These are phyloP conservation scores for Oxytropis ochrocephala DNA, from an alignment of 306 rosid genomes.

Conservation along the genomic window DNA sequence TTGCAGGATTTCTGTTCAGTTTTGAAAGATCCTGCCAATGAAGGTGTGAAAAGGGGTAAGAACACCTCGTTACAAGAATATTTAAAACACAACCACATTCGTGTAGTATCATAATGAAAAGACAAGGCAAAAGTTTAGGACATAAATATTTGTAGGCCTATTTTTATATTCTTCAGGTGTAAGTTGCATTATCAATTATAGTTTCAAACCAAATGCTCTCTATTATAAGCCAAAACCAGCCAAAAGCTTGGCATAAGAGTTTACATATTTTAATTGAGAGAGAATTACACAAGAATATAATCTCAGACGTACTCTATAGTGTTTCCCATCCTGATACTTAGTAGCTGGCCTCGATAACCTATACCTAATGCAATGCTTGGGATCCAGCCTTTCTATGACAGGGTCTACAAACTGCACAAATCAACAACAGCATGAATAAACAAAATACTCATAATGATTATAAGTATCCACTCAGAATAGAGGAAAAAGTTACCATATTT, in stretches of 20 bases:
- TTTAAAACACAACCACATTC: background rate
- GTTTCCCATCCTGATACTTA: constrained; percentile 82
- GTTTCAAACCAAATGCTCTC: background rate
- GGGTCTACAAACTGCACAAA: constrained; percentile 87
- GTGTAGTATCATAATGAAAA: background rate
- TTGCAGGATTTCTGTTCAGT: constrained; percentile 82
- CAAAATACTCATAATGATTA: background rate
- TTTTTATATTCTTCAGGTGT: background rate
- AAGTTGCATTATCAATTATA: background rate
- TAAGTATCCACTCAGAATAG: constrained; percentile 2
- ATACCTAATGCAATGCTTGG: constrained; percentile 75
- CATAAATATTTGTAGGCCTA: background rate
- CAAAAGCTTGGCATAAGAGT: background rate
- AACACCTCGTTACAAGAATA: background rate
- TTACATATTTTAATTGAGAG: background rate
- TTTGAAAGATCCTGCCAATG: constrained; percentile 79
- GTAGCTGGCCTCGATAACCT: constrained; percentile 91
- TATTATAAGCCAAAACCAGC: background rate
- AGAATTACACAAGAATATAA: constrained; percentile 8
- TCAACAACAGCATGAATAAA: constrained; percentile 19
- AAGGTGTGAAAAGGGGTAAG: background rate
- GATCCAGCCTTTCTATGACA: constrained; percentile 80
- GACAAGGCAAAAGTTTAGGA: background rate
- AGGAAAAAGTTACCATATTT: constrained; percentile 56
- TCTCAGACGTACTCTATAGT: constrained; percentile 65